These are phyloP conservation scores for Cutaneotrichosporon cavernicola DNA, from an alignment of 1,284 basidiomycete genomes.

Conservation along the genomic window DNA sequence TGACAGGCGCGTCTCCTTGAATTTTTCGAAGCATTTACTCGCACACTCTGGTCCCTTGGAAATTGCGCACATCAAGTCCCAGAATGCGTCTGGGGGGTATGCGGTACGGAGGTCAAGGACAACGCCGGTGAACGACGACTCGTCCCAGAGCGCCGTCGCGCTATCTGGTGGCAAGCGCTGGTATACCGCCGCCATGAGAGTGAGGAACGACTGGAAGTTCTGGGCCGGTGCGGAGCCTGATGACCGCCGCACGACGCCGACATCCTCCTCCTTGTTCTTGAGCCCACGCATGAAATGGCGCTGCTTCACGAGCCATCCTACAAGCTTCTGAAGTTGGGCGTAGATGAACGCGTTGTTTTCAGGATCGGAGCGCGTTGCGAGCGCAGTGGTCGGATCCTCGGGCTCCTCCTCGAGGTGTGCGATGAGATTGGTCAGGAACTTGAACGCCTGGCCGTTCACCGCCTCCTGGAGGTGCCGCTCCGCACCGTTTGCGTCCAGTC, in stretches of 20 bases:
- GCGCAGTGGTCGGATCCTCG: conserved; percentile 62
- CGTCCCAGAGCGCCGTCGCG: conserved; percentile 82
- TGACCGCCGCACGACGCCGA: conserved; percentile 57
- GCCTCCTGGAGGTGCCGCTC: conserved; percentile 78
- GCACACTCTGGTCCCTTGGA: conserved; percentile 79
- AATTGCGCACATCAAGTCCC: conserved; percentile 83
- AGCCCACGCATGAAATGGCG: conserved; percentile 86
- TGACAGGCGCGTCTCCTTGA: conserved; percentile 42
- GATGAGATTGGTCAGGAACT: conserved; percentile 62
- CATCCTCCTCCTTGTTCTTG: conserved; percentile 86
- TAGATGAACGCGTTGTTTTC: conserved; percentile 58
- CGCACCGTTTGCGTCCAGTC: conserved; percentile 72
- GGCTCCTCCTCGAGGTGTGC: conserved; percentile 33
- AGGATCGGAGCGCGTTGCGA: conserved; percentile 62
- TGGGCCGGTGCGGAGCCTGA: conserved; percentile 53
- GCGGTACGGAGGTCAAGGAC: conserved; percentile 72
- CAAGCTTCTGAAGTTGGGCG: conserved; percentile 66
- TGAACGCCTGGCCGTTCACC: conserved; percentile 78
- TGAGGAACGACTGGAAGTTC: conserved; percentile 77
- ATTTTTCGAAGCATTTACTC: conserved; percentile 41
- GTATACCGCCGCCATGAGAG: conserved; percentile 78
- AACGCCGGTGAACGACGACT: conserved; percentile 74
- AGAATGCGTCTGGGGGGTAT: conserved; percentile 73
- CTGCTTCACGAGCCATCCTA: conserved; percentile 72
- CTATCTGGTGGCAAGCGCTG: conserved; percentile 68